Evolutionary conservation across 305 asterid genomes (phyloP).

Genomic region (Coffea humblotiana): DNA sequence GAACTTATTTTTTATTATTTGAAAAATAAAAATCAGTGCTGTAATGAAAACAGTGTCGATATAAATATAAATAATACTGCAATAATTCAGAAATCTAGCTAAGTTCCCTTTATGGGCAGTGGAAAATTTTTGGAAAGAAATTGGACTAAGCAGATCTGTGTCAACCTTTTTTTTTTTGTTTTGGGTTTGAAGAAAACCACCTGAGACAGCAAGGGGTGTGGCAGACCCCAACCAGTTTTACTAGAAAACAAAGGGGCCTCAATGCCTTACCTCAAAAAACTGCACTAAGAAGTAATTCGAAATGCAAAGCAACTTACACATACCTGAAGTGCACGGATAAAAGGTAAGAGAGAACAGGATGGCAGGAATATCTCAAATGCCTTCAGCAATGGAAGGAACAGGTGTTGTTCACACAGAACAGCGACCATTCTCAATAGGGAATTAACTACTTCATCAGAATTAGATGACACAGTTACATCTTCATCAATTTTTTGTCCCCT

Average conservation of each 20-base stretch:
- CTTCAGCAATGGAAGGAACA: slow-evolving; percentile 86
- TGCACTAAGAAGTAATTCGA: no score
- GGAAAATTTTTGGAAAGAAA: background rate
- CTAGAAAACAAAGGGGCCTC: no score
- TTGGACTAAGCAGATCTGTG: background rate
- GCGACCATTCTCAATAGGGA: slow-evolving; percentile 88
- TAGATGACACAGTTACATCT: slow-evolving; percentile 45
- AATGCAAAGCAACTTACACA: slow-evolving; percentile 19
- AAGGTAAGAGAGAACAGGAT: slow-evolving; percentile 89
- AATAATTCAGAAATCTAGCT: background rate
- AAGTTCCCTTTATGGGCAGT: background rate
- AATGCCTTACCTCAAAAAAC: no score
- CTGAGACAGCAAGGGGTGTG: no score
- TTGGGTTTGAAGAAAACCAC: no score
- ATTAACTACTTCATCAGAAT: slow-evolving; percentile 59
- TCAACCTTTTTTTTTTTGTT: background rate
- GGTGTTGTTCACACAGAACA: slow-evolving; percentile 87
- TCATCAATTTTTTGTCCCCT: slow-evolving; percentile 41
- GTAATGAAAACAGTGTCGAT: background rate
- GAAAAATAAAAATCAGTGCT: background rate
- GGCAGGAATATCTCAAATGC: slow-evolving; percentile 99
- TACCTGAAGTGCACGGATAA: slow-evolving; percentile 97
- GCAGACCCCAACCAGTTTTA: no score
- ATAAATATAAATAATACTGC: no score
- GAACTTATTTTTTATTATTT: background rate